These are phyloP conservation scores for Vaccinium vitisidaea DNA, from an alignment of 148 eudicot species.

Conservation along the genomic window DNA sequence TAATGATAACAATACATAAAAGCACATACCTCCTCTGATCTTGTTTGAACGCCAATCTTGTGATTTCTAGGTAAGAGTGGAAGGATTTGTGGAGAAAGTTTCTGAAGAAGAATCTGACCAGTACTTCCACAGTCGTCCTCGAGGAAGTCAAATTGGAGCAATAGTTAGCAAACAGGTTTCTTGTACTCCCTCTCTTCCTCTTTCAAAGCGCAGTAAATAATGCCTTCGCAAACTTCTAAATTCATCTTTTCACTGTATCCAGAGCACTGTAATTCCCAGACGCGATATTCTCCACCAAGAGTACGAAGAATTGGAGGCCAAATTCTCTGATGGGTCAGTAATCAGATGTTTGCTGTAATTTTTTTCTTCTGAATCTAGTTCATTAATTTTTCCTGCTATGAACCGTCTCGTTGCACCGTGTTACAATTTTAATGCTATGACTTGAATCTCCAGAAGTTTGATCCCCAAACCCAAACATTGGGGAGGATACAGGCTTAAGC, in stretches of 20 bases:
- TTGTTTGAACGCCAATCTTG: not conserved
- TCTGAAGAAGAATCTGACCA: constrained; percentile 86
- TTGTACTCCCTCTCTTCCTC: not conserved
- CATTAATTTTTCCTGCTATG: not conserved
- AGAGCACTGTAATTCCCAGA: constrained; percentile 80
- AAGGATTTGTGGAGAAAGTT: constrained; percentile 81
- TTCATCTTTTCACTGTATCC: constrained; percentile 18
- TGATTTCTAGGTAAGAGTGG: constrained; percentile 76
- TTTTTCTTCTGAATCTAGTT: not conserved
- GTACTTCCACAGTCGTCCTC: constrained; percentile 95
- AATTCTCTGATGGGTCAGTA: constrained; percentile 80
- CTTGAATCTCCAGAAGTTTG: constrained; percentile 55
- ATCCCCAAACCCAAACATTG: constrained; percentile 89
- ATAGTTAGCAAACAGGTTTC: constrained; percentile 90
- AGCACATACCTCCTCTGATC: not conserved
- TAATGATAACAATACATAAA: not conserved
- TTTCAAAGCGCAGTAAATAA: not conserved
- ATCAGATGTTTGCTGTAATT: not conserved
- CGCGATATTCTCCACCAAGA: constrained; percentile 67
- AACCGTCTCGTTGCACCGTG: not conserved
- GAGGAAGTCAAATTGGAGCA: constrained; percentile 99
- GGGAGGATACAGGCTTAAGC: constrained; percentile 95
- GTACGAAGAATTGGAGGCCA: constrained; percentile 65
- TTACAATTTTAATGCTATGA: not conserved
- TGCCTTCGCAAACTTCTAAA: constrained; percentile 3